Evolutionary conservation across 179 eudicot genomes (phyloP), one percentile per base, ranked within the genome.

Genomic region (Actinidia chinensis): DNA sequence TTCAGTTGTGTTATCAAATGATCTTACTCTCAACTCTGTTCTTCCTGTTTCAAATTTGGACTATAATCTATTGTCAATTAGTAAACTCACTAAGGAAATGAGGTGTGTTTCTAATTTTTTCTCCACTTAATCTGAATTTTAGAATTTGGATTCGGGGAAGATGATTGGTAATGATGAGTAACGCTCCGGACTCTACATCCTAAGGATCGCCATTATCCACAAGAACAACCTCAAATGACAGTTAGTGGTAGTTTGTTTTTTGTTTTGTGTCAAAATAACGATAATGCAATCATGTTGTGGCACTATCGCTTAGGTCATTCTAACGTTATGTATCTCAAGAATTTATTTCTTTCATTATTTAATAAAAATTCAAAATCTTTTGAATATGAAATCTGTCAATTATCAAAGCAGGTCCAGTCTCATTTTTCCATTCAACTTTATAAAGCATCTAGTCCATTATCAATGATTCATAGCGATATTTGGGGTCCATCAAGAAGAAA

Each of bases 61-160:
- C 20, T 68, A 14, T 13, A 68, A 68, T 68, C 22, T 68, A 7
- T 68, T 68, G 52, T 68, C 51, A 18, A 44, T 68, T 44, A 68
- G 72, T n/a, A 68, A 43, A 5, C 72, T n/a, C 4, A 43, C 28
- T 11, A 17, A 22, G 2, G 33, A 60, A 3, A 20, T 1, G 9
- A 60, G 8, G n/a, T 60, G 33, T 60, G 65, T 60, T 60, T 1
- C 15, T 28, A 36, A 36, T 36, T 36, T 36, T 36, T 36, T 36
- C 40, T 36, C 4, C 40, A 36, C 40, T 36, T 3, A 36, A 1
- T 68, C 33, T 43, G 72, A 43, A 18, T 67, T 67, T 67, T 8
- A 67, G 51, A 25, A 42, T 42, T 67, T 67, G 71, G 25, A 67
- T 68, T 68, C 15, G 51, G 28, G 28, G 14, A 68, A 33, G 28